Conservation (phyloP, 2,329 filamentous ascomycete species). For the Scedosporium apiospermum region DNA sequence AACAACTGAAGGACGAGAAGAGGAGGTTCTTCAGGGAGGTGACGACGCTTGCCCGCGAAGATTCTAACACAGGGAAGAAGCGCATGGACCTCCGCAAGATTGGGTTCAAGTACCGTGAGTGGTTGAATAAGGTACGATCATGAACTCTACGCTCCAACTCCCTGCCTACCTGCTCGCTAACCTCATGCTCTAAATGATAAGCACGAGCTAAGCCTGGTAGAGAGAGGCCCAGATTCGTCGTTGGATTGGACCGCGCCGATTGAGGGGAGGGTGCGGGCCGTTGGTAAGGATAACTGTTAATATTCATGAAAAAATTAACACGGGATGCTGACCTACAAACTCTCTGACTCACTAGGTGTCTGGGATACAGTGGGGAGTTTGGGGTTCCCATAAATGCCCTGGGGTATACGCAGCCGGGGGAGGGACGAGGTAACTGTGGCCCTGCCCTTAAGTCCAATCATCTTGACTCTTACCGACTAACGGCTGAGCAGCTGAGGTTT, state of each 20-base stretch:
- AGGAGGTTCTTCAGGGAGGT: background rate
- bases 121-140: background rate
- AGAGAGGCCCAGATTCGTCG: too few relatives aligned
- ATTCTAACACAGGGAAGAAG: background rate
- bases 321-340: too few relatives aligned
- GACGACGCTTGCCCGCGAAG: background rate
- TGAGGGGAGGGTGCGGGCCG: conserved; percentile 18
- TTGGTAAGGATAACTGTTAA: conserved; percentile 19
- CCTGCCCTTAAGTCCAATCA: background rate
- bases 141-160: background rate
- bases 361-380: conserved; percentile 34
- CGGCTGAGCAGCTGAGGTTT: background rate
- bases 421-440: conserved; percentile 6
- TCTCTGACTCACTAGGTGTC: conserved; percentile 26
- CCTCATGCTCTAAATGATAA: background rate
- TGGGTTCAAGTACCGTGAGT: background rate
- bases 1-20: background rate
- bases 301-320: too few relatives aligned
- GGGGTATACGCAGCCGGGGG: conserved; percentile 7
- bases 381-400: conserved; percentile 15
- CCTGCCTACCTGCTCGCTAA: too few relatives aligned
- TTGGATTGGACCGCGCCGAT: too few relatives aligned
- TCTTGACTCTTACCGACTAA: background rate
- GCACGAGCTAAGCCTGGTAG: conserved; percentile 16
- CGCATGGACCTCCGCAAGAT: conserved; percentile 29